Evolutionary conservation across 768 basidiomycete species (phyloP), one percentile per base, ranked within the genome.

Genomic region (Tylopilus intermedius): DNA sequence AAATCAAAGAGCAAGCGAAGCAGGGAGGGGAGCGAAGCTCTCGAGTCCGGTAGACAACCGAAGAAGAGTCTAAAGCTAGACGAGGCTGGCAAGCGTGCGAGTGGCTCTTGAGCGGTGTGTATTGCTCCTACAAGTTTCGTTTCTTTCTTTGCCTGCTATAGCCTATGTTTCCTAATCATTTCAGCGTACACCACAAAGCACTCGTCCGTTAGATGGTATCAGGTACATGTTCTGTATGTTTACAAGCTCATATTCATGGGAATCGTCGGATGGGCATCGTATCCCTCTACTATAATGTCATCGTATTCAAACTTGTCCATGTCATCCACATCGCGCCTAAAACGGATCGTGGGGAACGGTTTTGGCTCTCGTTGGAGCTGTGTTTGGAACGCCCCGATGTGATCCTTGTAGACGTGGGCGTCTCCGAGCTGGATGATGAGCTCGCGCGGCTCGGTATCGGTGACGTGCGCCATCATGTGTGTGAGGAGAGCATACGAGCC

Each of bases 401-500:
- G 96, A 64, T 98, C 92, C 45, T 79, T 76, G 71, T 99, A 98
- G 14, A 98, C 90, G 62, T 99, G 96, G 1, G 96, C 94, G 63
- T 99, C 96, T 2, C 96, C 96, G 59, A 98, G 89, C 69, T 96
- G 94, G 56, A 97, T 88, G 64, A 95, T 78, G 50, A 99, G 82
- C 67, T 96, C 94, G 67, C 88, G 84, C 1, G 96, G 81, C 30
- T 85, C 82, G 4, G 90, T 94, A 41, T 79, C 77, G 11, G 95
- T 97, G 53, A 96, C 83, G 24, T 82, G 85, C n/a, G 95, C 94
- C 58, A 99, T 82, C 90, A 99, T 94, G 71, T 97, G 94, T 0
- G 94, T 96, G 49, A 99, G 82, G 21, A 99, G 81, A 6, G 96
- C 90, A 70, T 98, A 99, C 0, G 96, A 98, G 11, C 95, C 96